Conservation (phyloP, 192 early-diverging fungal genomes). For the Haplosporangium gracile region DNA sequence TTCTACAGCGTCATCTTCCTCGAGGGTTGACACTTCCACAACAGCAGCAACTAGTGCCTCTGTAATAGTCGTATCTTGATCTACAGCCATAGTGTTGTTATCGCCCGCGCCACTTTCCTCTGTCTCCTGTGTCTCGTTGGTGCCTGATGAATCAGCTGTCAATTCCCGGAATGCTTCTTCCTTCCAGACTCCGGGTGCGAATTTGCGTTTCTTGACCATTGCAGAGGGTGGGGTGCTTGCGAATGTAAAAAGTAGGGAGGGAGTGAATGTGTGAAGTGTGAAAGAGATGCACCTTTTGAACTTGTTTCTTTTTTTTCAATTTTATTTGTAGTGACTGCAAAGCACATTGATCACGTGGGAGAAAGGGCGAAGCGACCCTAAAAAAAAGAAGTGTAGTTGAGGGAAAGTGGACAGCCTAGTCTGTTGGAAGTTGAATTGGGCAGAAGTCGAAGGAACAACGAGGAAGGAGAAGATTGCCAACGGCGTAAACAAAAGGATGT, state of each 20-base stretch:
- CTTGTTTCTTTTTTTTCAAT: neutral
- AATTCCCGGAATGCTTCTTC: neutral
- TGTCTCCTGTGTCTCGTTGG: neutral
- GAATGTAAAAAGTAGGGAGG: neutral
- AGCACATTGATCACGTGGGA: neutral
- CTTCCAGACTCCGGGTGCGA: neutral
- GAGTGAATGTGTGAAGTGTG: neutral
- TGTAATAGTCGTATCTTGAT: conserved; percentile 8
- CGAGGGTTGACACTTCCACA: neutral
- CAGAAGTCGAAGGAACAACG: neutral
- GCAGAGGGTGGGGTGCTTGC: neutral
- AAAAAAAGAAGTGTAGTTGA: neutral
- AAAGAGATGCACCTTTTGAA: neutral
- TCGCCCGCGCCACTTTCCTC: neutral
- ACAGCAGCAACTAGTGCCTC: neutral
- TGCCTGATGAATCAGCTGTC: neutral
- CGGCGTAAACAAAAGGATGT: neutral
- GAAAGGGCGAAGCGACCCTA: neutral
- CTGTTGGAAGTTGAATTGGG: neutral
- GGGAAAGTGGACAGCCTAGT: neutral
- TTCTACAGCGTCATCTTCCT: neutral
- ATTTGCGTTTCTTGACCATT: conserved; percentile 5
- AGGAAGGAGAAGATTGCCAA: neutral
- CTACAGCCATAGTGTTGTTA: neutral
- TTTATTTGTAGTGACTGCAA: neutral